These are phyloP conservation scores for Nepenthes gracilis DNA, from an alignment of 148 eudicot species.

Conservation along the genomic window DNA sequence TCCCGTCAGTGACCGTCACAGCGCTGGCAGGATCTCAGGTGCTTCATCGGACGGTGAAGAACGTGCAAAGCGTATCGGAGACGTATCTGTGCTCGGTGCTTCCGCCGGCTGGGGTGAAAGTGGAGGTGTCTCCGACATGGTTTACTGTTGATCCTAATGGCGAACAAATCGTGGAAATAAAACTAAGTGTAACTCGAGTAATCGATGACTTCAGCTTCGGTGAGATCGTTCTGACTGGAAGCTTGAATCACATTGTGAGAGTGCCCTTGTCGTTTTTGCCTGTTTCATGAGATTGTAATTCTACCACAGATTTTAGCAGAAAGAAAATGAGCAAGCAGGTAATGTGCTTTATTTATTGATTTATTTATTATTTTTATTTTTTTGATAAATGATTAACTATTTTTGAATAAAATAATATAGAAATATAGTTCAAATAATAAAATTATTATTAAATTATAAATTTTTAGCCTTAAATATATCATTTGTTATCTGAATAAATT, in stretches of 20 bases:
- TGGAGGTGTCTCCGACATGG: constrained; percentile 46
- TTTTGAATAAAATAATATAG: too few species aligned
- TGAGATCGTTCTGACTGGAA: constrained; percentile 73
- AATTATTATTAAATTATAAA: too few species aligned
- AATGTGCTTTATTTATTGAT: too few species aligned
- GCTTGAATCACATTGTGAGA: constrained; percentile 65
- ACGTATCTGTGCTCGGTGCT: constrained; percentile 49
- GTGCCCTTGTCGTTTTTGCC: constrained; percentile 60
- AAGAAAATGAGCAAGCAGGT: neutral
- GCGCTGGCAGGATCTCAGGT: constrained; percentile 26
- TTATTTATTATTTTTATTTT: too few species aligned
- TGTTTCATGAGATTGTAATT: constrained; percentile 13
- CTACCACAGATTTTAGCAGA: neutral
- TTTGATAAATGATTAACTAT: too few species aligned
- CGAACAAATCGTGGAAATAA: constrained; percentile 45
- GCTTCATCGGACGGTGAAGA: constrained; percentile 38
- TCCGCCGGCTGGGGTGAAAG: constrained; percentile 50
- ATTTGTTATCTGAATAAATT: too few species aligned
- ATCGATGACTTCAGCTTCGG: constrained; percentile 55
- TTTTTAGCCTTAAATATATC: too few species aligned
- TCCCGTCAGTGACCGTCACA: constrained; percentile 75
- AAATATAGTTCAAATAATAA: too few species aligned
- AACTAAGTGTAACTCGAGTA: constrained; percentile 37
- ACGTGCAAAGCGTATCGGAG: constrained; percentile 49
- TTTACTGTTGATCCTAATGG: constrained; percentile 46